Evolutionary conservation across 1,284 basidiomycete genomes (phyloP), one percentile per base, ranked within the genome.

Genomic region (Naganishia sp.): DNA sequence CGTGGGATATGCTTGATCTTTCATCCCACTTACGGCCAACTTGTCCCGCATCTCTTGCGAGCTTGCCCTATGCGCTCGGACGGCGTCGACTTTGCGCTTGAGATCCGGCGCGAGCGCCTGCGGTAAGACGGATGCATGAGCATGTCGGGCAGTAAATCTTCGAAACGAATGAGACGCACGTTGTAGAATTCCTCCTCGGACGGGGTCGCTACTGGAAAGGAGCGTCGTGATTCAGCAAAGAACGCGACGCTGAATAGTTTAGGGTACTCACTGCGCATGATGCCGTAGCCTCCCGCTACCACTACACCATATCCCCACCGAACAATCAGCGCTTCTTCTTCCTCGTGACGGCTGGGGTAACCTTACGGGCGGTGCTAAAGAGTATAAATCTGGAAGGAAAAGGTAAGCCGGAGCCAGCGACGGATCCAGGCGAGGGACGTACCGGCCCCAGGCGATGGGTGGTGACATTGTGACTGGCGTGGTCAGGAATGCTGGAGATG

Each of bases 91-190:
- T 69, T 79, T 76, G 25, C 68, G 65, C 67, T 77, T 75, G 39
- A 79, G 72, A 50, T 79, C 78, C 13, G 78, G 78, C 46, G 78
- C 73, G 36, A 79, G 70, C 43, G 70, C 55, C 77, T 74, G 63
- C 52, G 9, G 15, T 6, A 44, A 10, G 39, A 49, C 16, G 6
- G 13, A 55, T 15, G n/a, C 48, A 59, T 45, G 42, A 39, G 33
- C 15, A 28, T 18, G 45, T 23, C 1, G 49, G 39, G 2, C 23
- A 48, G 21, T 13, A 43, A 28, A n/a, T 39, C 2, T 39, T n/a
- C 3, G 45, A 3, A n/a, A 11, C 42, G 2, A 15, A 42, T 25
- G 6, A 55, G 48, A 23, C 52, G 15, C 49, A 64, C 66, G 48
- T 68, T 59, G 46, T 79, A 79, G 43, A 77, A 73, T 63, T 79